Evolutionary conservation across 2,329 filamentous ascomycete species (phyloP), one percentile per base, ranked within the genome.

Genomic region (Hypomyces rosellus): DNA sequence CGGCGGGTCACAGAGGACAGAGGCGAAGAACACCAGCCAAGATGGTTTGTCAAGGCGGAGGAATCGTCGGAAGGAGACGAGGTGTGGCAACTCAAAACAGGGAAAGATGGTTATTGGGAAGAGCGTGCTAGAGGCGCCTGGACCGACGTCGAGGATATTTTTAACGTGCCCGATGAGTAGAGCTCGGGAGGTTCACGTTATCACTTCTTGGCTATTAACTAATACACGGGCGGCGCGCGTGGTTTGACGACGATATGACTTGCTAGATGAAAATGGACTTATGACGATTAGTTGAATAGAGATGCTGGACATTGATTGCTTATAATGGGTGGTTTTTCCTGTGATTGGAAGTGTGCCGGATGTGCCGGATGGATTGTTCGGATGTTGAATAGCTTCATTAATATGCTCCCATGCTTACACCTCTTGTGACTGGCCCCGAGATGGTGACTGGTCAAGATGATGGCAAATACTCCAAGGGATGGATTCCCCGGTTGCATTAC

Each of bases 91-190:
- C 68, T 96, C 55, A 93, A 85, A 72, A 74, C 75, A 3, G 89
- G 90, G 16, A 90, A 86, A 68, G 89, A 95, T 15, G 85, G 89
- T 8, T 99, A 99, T 69, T 99, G 93, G 93, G 91, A 96, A 64
- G 85, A 89, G 69, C 80, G 92, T 54, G 77, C 75, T 3, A 80
- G 73, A 56, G 84, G 84, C 1, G 74, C 74, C 50, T 96, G 88
- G 89, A 66, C 63, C 4, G 77, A 76, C 5, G 66, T 81, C 34
- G 70, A 74, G 55, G 69, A 78, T 43, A 71, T 83, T 47, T 83
- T 79, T 57, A 60, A 63, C 13, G 61, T 61, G 48, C 54, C 59
- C 14, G 55, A 58, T 14, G 53, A 58, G 49, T 65, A 61, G 59
- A 52, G 18, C 50, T 50, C 37, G 45, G 36, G 33, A 52, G 39